Percentiles rank a stretch among this genome's conserved stretches.
phyloP scores from a whole-genome alignment of 176 grass and related monocot species.

The Sorghum bicolor region Sorghum_bicolor_NCBIv3 NC_012870.2:68913001-68913500 shows the following conservation, averaged over 20 bases:
- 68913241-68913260: constrained; percentile 28
- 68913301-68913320: background rate
- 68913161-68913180: background rate
- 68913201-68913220: background rate
- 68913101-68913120: background rate
- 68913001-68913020: constrained; percentile 16
- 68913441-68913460: background rate
- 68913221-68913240: background rate
- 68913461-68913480: background rate
- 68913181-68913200: background rate
- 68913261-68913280: constrained; percentile 27
- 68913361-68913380: constrained; percentile 8
- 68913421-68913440: background rate
- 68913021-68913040: background rate
- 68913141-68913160: background rate
- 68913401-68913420: constrained; percentile 43
- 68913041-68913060: constrained; percentile 31
- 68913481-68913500: background rate
- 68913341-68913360: background rate
- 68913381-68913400: constrained; percentile 47
- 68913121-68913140: background rate
- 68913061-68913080: constrained; percentile 42
- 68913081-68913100: constrained; percentile 35
- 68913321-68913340: background rate
- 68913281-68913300: background rate